These are phyloP conservation scores for Globisporangium middletonii DNA, from an alignment of 352 stramenopile genomes.

Conservation along the genomic window DNA sequence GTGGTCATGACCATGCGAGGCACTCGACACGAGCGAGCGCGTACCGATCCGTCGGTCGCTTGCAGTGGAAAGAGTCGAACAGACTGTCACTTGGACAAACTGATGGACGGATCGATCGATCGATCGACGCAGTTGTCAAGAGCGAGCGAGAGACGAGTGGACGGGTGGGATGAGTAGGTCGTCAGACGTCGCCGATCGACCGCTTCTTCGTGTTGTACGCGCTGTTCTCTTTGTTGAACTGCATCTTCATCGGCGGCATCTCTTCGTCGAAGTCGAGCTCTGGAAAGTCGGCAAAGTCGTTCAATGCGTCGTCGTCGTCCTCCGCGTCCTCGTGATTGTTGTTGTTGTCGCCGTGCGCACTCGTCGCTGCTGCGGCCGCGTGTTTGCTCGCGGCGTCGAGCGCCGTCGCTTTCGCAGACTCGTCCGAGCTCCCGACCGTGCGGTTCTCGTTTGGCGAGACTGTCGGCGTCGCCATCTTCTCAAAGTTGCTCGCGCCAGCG, in stretches of 20 bases:
- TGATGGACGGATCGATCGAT: not conserved
- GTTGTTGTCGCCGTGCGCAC: not conserved
- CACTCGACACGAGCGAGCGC: too few species aligned
- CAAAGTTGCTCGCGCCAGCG: constrained; percentile 1
- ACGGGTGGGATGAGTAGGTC: not conserved
- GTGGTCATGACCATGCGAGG: too few species aligned
- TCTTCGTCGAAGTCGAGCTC: constrained; percentile 71
- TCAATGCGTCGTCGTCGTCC: constrained; percentile 49
- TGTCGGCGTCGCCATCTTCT: constrained; percentile 16
- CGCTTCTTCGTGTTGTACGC: constrained; percentile 52
- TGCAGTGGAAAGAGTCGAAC: too few species aligned
- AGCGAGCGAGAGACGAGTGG: not conserved
- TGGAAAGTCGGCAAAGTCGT: constrained; percentile 72
- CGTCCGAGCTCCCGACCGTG: constrained; percentile 4
- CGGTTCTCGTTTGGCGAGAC: constrained; percentile 11
- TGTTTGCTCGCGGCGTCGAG: constrained; percentile 9
- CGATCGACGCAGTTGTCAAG: too few species aligned
- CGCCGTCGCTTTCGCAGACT: constrained; percentile 12
- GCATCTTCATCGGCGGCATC: constrained; percentile 33
- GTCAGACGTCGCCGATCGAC: constrained; percentile 59
- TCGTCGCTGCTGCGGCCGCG: not conserved
- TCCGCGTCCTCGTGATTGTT: not conserved
- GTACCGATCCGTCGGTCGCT: too few species aligned
- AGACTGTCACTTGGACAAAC: not conserved
- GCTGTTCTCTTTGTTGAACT: constrained; percentile 65